Evolutionary conservation across 371 early-diverging fungal species (phyloP).

Genomic region (Parasitella parasitica): DNA sequence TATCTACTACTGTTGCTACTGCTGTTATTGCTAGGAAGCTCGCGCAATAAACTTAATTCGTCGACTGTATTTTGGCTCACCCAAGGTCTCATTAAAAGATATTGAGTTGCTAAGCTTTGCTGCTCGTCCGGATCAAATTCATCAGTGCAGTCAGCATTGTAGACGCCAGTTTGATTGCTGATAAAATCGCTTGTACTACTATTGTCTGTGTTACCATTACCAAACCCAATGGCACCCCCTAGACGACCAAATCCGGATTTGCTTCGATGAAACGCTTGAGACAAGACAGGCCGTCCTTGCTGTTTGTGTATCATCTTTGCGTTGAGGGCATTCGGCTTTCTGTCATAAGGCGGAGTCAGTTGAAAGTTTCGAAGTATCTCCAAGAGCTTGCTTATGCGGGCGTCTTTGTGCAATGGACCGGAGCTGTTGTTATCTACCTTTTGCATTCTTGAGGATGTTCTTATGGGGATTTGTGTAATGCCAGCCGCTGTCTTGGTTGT

Average conservation of each 20-base stretch:
- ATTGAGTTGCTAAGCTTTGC: slow-evolving; percentile 63
- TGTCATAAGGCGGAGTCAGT: slow-evolving; percentile 55
- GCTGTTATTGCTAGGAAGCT: slow-evolving; percentile 39
- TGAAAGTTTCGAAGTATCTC: slow-evolving; percentile 55
- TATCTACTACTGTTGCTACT: slow-evolving; percentile 3
- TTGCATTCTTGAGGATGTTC: slow-evolving; percentile 1
- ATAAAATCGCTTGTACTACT: background rate
- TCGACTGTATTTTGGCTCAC: slow-evolving; percentile 75
- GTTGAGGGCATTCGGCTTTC: slow-evolving; percentile 25
- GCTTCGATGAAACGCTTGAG: slow-evolving; percentile 56
- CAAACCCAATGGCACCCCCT: slow-evolving; percentile 35
- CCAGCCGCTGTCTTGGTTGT: background rate
- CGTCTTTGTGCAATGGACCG: slow-evolving; percentile 42
- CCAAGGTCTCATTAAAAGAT: slow-evolving; percentile 60
- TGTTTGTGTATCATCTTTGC: slow-evolving; percentile 17
- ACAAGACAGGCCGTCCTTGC: slow-evolving; percentile 51
- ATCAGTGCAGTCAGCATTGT: slow-evolving; percentile 1
- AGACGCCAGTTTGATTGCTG: background rate
- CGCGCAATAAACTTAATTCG: slow-evolving; percentile 67
- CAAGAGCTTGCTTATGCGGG: slow-evolving; percentile 52
- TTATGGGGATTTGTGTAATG: background rate
- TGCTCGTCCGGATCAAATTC: slow-evolving; percentile 39
- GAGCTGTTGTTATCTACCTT: background rate
- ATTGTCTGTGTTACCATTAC: slow-evolving; percentile 2
- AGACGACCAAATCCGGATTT: slow-evolving; percentile 49